Evolutionary conservation across 2,329 filamentous ascomycete species (phyloP).

Genomic region (Xylaria sp.): DNA sequence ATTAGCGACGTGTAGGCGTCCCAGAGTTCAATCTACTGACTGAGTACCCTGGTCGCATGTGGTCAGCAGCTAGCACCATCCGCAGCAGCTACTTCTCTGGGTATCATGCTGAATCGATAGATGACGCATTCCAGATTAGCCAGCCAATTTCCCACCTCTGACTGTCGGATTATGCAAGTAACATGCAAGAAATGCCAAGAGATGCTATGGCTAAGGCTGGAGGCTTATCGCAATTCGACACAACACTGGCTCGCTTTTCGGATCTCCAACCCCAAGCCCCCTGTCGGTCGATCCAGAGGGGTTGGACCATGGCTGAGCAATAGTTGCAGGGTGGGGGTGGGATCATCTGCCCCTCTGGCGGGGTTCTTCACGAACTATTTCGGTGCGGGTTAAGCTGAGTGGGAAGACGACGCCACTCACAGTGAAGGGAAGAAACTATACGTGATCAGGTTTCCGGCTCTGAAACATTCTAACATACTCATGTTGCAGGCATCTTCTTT

Average conservation of each 20-base stretch:
- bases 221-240: not conserved
- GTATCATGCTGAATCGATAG: not conserved
- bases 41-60: not conserved
- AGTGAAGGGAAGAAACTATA: not conserved
- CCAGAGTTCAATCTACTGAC: not conserved
- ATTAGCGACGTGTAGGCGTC: not conserved
- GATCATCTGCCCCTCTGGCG: not conserved
- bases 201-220: not conserved
- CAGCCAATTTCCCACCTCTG: not conserved
- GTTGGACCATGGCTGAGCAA: not conserved
- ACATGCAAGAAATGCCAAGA: not conserved
- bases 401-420: too few relatives aligned
- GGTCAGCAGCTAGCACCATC: slow-evolving; percentile 1
- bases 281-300: not conserved
- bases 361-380: not conserved
- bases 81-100: not conserved
- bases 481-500: too few relatives aligned
- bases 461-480: too few relatives aligned
- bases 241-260: not conserved
- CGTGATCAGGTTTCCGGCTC: too few relatives aligned
- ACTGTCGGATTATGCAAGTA: not conserved
- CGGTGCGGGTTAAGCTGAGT: not conserved
- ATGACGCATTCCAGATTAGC: not conserved
- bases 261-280: slow-evolving; percentile 1
- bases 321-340: not conserved